Base-by-base conservation (phyloP, 495 filamentous ascomycete genomes). In the Penicillium steckii region DNA sequence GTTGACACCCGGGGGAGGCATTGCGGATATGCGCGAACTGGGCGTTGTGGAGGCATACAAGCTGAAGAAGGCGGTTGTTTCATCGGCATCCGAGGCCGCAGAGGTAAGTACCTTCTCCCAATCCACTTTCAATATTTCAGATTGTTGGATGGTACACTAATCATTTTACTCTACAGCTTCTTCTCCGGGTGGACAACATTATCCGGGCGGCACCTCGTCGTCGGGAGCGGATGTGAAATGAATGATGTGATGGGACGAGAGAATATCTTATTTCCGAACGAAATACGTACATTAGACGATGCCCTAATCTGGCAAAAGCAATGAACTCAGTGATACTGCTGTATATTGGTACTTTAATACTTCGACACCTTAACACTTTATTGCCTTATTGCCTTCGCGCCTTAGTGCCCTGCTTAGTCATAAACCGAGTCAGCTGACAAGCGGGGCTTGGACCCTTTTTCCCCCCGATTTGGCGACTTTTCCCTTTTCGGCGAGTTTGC, bases 11-110 rank as follows among this genome's bases (percentile, higher is more conserved):
- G 93, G 93, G 24, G 95, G 95, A 38, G 91, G 91, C 29, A 92
- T 98, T 67, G 82, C 91, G 6, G 93, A 98, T 66, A 98, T 98
- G 94, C 82, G 92, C 38, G 90, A 97, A 62, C 70, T 95, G 48
- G 95, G 94, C 19, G 91, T 98, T n/a, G 87, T 98, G 64, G 94
- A 98, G 75, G 95, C 91, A 64, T 98, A 97, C 78, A 97, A 98
- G 79, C 74, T 98, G 67, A 98, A 98, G 82, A 87, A 86, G 68
- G 94, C 94, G 12, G 94, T 98, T 50, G 94, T 98, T 29, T 90
- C 85, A 21, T 96, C 91, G 49, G 94, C 94, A 10, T 91, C 89
- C 19, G 94, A 98, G 74, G 94, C 94, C 27, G 93, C 94, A 49
- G 95, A 98, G 82, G 91, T 96, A 78, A 62, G 19, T 51, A 27